Evolutionary conservation across 1,284 basidiomycete species (phyloP), one percentile per base, ranked within the genome.

Genomic region (Erythrobasidium hasegawianum): DNA sequence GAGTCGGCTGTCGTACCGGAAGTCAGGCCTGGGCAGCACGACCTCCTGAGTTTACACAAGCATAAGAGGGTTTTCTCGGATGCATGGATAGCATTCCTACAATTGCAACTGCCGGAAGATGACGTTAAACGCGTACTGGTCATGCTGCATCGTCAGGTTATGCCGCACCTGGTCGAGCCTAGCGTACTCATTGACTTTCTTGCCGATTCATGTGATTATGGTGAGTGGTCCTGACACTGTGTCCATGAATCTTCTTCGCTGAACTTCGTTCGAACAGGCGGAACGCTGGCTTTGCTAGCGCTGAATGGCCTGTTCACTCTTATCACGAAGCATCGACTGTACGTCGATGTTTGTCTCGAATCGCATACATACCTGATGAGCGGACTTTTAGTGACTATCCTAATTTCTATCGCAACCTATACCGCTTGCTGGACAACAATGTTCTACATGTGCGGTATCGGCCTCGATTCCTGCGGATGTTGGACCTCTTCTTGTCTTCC

Each of bases 271-370:
- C 22, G 0, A 7, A 33, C 59, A 86, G 90, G 91, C 26, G 93
- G 90, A 1, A 84, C 87, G 0, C 84, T 89, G n/a, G 93, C 91
- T 1, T 81, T 98, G 62, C 81, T 97, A 49, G 92, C 91, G 2
- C 82, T 98, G 71, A 97, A 97, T 74, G 88, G 89, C 0, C 79
- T 98, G 57, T 98, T 93, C 76, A 84, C 88, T 5, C 82, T 99
- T 69, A 97, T 98, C 79, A 88, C 86, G 58, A 85, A 90, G 62
- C 94, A 97, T 77, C 97, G 97, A 75, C 81, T 98, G 91, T 89
- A 72, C 75, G 88, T 81, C n/a, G n/a, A n/a, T n/a, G n/a, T 45
- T 29, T 66, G 14, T 24, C 53, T 3, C 27, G 57, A 43, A 27
- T 43, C 47, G 24, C 20, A 53, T 14, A 8, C 22, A 40, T 52